These are phyloP conservation scores for Cyberlindnera mrakii DNA, from an alignment of 805 yeast genomes.

Conservation along the genomic window DNA sequence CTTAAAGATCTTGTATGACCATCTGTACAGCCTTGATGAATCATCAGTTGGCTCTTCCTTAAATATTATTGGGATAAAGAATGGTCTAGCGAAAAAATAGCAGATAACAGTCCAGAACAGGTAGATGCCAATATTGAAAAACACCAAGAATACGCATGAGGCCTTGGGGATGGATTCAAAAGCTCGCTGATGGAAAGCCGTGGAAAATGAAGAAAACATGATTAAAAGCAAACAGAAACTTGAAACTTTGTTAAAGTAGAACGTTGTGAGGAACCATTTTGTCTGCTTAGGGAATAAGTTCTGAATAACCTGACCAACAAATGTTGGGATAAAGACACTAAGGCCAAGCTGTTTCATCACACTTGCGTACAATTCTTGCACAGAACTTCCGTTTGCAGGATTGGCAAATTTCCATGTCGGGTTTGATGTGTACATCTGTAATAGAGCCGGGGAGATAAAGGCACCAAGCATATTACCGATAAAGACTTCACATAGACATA, in stretches of 20 bases:
- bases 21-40: constrained; percentile 39
- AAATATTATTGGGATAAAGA: constrained; percentile 39
- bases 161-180: constrained; percentile 64
- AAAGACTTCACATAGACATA: constrained; percentile 79
- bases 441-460: constrained; percentile 78
- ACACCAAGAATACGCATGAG: constrained; percentile 70
- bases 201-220: constrained; percentile 75
- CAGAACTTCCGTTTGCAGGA: constrained; percentile 55
- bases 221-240: constrained; percentile 72
- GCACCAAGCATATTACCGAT: constrained; percentile 84
- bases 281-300: constrained; percentile 61
- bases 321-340: constrained; percentile 75
- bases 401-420: constrained; percentile 72
- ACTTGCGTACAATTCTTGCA: constrained; percentile 54
- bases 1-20: constrained; percentile 30
- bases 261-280: constrained; percentile 51
- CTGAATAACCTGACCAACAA: constrained; percentile 83
- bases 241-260: constrained; percentile 66
- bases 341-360: constrained; percentile 88
- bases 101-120: constrained; percentile 67
- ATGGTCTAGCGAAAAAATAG: constrained; percentile 55
- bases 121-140: constrained; percentile 78
- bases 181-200: constrained; percentile 80
- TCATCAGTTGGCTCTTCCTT: constrained; percentile 40
- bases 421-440: constrained; percentile 56